Evolutionary conservation across 2,329 filamentous ascomycete genomes (phyloP), one percentile per base, ranked within the genome.

Genomic region (Cordyceps militaris): DNA sequence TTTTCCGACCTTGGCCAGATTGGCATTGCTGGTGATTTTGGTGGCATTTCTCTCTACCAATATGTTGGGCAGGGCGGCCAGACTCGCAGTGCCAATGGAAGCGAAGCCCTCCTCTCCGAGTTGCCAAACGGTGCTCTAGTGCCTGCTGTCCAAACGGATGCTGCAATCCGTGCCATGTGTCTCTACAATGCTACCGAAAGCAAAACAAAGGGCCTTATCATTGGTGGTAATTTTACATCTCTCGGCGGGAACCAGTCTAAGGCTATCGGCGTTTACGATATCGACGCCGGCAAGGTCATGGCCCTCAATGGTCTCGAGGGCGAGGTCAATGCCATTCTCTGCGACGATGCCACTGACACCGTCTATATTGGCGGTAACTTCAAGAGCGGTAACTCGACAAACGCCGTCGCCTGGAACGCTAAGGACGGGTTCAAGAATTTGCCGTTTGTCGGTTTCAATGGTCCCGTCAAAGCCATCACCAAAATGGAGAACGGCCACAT

Each of bases 201-300:
- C 62, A 80, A 78, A 6, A 73, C 87, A 58, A 78, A 82, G n/a
- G 87, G 88, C 42, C 82, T 97, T 28, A 82, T 97, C 49, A 81
- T 99, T 16, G 94, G 89, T 57, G 94, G 94, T 49, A 97, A 97
- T 75, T 99, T 99, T 70, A 97, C 94, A 32, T 95, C 90, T 70
- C 75, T 99, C 61, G 89, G 86, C 59, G 85, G 85, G 59, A 80
- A 87, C 58, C 76, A 89, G 67, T 90, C 91, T 2, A 85, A 85
- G 55, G 89, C 89, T 46, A 83, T 95, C 58, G 94, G 92, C 24
- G 71, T 95, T 48, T 91, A 92, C 74, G 84, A 97, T 69, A 84
- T 89, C 3, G 82, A 84, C 62, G 87, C 84, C 4, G 83, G 83
- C 46, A 72, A 81, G 38, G 79, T 97, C 51, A 87, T 83, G 1